phyloP scores from a whole-genome alignment of 2,329 filamentous ascomycete species.

The Fusarium sp. region DNA sequence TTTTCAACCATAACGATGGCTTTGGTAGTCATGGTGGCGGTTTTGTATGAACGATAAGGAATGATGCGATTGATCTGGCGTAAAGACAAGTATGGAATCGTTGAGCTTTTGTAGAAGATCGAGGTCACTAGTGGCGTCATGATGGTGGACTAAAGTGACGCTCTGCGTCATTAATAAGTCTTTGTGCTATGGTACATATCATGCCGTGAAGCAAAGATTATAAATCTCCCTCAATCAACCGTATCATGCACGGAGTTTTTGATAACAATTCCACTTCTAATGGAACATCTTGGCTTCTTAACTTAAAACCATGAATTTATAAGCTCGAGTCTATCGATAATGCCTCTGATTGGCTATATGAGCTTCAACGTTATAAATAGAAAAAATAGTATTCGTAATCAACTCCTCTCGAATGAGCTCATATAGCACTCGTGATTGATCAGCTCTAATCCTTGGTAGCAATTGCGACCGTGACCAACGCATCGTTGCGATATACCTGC shows the following conservation, averaged over 20 bases:
- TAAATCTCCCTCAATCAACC: background rate
- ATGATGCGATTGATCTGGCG: background rate
- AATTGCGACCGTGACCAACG: background rate
- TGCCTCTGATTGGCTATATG: too few species aligned
- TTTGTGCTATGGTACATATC: background rate
- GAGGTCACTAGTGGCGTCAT: background rate
- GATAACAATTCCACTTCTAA: background rate
- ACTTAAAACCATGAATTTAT: background rate
- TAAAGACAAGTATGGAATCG: background rate
- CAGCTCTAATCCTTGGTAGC: background rate
- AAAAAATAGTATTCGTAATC: background rate
- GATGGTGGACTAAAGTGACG: background rate
- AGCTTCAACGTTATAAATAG: background rate
- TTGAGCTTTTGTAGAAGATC: background rate
- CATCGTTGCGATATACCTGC: background rate
- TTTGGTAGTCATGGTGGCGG: conserved; percentile 9
- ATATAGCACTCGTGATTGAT: too few species aligned
- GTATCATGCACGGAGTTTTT: background rate
- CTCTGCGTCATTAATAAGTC: background rate
- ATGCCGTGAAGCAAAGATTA: background rate
- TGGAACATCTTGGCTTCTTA: background rate
- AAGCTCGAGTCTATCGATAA: background rate
- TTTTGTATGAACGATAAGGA: background rate
- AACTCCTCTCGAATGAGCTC: too few species aligned
- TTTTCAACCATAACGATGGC: conserved; percentile 16